These are phyloP conservation scores for Ogataea salicorniae DNA, from an alignment of 805 yeast genomes.

Conservation along the genomic window DNA sequence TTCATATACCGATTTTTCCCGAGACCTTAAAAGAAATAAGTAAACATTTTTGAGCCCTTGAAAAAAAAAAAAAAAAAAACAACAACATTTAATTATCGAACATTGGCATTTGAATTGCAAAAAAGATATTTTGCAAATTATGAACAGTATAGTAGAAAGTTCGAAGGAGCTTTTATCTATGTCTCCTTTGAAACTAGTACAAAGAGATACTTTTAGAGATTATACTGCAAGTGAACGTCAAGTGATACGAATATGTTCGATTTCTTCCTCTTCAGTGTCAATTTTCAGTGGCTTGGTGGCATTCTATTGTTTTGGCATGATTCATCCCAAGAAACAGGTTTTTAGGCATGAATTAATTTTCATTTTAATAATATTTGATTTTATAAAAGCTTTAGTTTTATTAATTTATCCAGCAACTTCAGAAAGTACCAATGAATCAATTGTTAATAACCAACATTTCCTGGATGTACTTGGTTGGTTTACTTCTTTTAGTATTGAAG, in stretches of 20 bases:
- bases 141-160: too few species aligned
- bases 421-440: conserved; percentile 4
- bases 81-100: too few species aligned
- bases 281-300: conserved; percentile 52
- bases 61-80: too few species aligned
- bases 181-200: too few species aligned
- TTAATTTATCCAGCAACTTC: conserved; percentile 53
- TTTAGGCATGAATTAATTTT: conserved; percentile 70
- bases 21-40: too few species aligned
- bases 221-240: conserved; percentile 6
- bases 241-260: conserved; percentile 37
- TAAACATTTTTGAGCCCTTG: too few species aligned
- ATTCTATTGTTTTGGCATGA: conserved; percentile 54
- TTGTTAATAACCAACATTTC: conserved; percentile 29
- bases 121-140: too few species aligned
- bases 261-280: conserved; percentile 45
- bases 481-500: conserved; percentile 75
- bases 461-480: conserved; percentile 73
- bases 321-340: conserved; percentile 56
- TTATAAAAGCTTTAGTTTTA: conserved; percentile 64
- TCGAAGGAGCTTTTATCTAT: not conserved
- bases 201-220: not conserved
- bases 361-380: conserved; percentile 65
- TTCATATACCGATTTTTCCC: too few species aligned
- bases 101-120: too few species aligned